Evolutionary conservation across 352 stramenopile species (phyloP).

Genomic region (Phytophthora nicotianae): DNA sequence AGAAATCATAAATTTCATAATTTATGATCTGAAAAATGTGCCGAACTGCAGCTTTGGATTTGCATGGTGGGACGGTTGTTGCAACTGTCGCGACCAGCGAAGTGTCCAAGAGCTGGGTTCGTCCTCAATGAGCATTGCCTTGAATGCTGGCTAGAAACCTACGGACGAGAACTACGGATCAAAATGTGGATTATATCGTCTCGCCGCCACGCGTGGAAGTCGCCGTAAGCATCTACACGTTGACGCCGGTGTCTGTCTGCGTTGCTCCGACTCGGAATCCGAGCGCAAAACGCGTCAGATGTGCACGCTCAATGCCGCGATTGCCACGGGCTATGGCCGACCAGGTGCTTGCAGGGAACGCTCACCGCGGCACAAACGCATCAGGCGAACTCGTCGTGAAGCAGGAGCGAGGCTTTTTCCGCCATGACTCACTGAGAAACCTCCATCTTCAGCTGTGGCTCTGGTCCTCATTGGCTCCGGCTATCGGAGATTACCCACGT

Average conservation of each 20-base stretch:
- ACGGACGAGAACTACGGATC: no score
- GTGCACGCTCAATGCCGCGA: constrained; percentile 4
- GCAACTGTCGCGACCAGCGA: no score
- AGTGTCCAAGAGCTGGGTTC: no score
- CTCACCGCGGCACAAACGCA: constrained; percentile 11
- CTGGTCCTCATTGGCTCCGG: constrained; percentile 12
- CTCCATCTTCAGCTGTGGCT: constrained; percentile 7
- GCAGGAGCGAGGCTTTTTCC: constrained; percentile 12
- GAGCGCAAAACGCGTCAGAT: neutral
- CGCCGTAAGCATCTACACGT: neutral
- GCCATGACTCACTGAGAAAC: constrained; percentile 19
- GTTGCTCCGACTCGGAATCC: neutral
- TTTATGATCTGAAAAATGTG: no score
- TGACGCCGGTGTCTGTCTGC: neutral
- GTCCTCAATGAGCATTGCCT: no score
- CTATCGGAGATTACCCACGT: constrained; percentile 26
- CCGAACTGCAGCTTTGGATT: no score
- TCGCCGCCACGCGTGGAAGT: no score
- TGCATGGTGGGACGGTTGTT: no score
- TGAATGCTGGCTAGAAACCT: no score
- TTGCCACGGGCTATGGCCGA: constrained; percentile 15
- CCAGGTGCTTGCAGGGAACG: constrained; percentile 24
- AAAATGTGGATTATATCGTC: no score
- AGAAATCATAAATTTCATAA: no score
- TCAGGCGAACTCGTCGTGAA: constrained; percentile 14